These are phyloP conservation scores for Hypoxylon cercidicola DNA, from an alignment of 495 filamentous ascomycete genomes.

Conservation along the genomic window DNA sequence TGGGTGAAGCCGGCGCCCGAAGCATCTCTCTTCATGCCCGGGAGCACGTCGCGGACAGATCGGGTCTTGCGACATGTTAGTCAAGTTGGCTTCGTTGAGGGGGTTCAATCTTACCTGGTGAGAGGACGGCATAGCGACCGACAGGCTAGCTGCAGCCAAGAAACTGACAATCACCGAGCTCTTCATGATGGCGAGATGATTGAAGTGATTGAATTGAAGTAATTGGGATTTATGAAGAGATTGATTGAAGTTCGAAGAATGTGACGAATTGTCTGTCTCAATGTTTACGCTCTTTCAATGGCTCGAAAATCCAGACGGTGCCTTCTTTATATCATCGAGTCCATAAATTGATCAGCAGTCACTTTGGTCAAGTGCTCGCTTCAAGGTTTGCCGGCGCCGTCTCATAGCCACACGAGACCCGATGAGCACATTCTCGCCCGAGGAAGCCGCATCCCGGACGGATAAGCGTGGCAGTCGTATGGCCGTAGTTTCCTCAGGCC, in stretches of 20 bases:
- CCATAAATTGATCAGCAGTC: slow-evolving; percentile 13
- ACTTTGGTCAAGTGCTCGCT: neutral
- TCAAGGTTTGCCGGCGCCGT: slow-evolving; percentile 14
- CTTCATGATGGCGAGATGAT: slow-evolving; percentile 27
- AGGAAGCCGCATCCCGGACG: neutral
- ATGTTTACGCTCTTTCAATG: too few relatives aligned
- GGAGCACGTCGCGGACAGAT: slow-evolving; percentile 25
- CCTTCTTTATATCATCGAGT: slow-evolving; percentile 21
- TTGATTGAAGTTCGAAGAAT: too few relatives aligned
- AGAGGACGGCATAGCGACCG: slow-evolving; percentile 20
- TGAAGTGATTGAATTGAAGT: neutral
- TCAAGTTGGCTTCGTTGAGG: neutral
- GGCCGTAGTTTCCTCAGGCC: slow-evolving; percentile 9
- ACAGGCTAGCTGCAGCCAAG: slow-evolving; percentile 12
- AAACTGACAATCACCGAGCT: slow-evolving; percentile 7
- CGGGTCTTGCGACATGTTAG: slow-evolving; percentile 19
- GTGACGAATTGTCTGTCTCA: too few relatives aligned
- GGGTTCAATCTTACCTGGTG: slow-evolving; percentile 19
- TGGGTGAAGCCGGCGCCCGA: slow-evolving; percentile 35
- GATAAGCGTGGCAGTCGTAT: slow-evolving; percentile 12
- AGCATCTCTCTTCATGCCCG: slow-evolving; percentile 21
- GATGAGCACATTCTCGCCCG: neutral
- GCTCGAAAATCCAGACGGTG: too few relatives aligned
- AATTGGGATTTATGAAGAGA: neutral
- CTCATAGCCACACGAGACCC: neutral